Evolutionary conservation across 331 rosid genomes (phyloP).

Genomic region (Rhamnella rubrinervis): DNA sequence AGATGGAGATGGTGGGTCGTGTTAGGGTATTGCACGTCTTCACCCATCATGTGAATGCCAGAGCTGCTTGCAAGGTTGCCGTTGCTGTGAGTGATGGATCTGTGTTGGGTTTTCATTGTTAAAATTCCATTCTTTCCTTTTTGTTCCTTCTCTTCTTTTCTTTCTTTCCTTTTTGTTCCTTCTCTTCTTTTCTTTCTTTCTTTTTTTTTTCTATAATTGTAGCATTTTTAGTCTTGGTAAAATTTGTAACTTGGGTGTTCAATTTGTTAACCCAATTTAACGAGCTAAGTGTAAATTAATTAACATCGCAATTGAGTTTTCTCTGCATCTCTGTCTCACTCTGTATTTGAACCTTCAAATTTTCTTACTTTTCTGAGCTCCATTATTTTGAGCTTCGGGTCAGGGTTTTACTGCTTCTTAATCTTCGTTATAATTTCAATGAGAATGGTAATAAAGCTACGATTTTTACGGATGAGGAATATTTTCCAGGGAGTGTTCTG

Average conservation of each 20-base stretch:
- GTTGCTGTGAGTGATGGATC: conserved; percentile 68
- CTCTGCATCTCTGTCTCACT: neutral
- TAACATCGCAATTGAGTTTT: neutral
- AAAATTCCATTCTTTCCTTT: conserved; percentile 5
- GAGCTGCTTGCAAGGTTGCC: conserved; percentile 53
- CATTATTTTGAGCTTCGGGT: neutral
- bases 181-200: neutral
- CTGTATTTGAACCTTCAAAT: neutral
- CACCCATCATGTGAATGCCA: conserved; percentile 69
- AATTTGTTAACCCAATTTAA: neutral
- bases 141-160: neutral
- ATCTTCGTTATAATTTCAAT: neutral
- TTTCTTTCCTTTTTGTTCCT: no score
- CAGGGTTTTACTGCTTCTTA: no score
- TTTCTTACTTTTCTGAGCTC: neutral
- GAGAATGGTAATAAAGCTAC: neutral
- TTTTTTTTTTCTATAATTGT: neutral
- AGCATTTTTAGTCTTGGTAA: neutral
- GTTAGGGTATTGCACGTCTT: conserved; percentile 76
- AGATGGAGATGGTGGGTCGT: conserved; percentile 66
- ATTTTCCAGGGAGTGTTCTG: neutral
- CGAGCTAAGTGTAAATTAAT: conserved; percentile 11
- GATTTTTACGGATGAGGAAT: no score
- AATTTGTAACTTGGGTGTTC: neutral
- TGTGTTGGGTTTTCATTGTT: conserved; percentile 82